phyloP scores from a whole-genome alignment of 2,329 filamentous ascomycete genomes.

The Hymenoscyphus repandus region DNA sequence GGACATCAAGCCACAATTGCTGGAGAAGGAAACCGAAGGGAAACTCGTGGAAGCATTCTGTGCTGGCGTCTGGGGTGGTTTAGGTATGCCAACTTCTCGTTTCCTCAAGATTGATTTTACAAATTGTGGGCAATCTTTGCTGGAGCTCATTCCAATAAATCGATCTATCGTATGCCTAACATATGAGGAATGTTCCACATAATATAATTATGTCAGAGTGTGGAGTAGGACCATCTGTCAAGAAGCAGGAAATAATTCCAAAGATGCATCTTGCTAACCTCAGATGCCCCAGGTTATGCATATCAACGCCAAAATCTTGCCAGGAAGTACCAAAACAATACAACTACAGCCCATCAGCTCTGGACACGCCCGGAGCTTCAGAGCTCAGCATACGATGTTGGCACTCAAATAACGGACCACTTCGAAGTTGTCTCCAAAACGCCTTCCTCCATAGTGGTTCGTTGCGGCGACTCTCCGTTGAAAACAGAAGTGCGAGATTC shows the following conservation, averaged over 20 bases:
- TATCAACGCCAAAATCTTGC: constrained; percentile 54
- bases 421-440: constrained; percentile 67
- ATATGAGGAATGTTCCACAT: too few relatives aligned
- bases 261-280: neutral
- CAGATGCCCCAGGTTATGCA: constrained; percentile 37
- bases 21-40: constrained; percentile 62
- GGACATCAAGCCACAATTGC: constrained; percentile 59
- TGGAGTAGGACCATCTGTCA: neutral
- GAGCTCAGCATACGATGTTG: constrained; percentile 52
- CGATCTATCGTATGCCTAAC: too few relatives aligned
- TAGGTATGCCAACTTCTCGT: constrained; percentile 41
- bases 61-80: constrained; percentile 27
- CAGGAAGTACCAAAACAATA: constrained; percentile 49
- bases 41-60: constrained; percentile 39
- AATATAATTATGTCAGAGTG: too few relatives aligned
- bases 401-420: constrained; percentile 63
- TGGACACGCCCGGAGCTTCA: constrained; percentile 54
- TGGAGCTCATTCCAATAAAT: too few relatives aligned
- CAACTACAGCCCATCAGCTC: constrained; percentile 53
- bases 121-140: too few relatives aligned
- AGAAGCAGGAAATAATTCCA: neutral
- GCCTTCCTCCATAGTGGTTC: constrained; percentile 52
- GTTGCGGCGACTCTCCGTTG: constrained; percentile 61
- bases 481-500: constrained; percentile 49
- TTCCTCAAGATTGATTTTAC: neutral